A percentile compares a stretch with the other conserved stretches of the same genome.
phyloP scores from a whole-genome alignment of 306 rosid genomes.

The Lathyrus aphaca region DNA sequence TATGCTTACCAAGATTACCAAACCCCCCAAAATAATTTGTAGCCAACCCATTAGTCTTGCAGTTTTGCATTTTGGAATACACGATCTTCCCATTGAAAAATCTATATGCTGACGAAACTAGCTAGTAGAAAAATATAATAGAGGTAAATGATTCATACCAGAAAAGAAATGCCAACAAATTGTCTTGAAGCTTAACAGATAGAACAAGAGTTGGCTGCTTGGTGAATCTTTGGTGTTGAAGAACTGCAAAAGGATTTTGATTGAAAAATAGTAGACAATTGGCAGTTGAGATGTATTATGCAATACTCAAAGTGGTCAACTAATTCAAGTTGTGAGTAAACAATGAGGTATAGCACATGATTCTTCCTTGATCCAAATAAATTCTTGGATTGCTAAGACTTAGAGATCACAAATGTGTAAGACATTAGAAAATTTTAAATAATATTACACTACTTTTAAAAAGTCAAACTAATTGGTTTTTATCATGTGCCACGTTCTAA shows the following conservation, averaged over 20 bases:
- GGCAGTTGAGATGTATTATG: background rate
- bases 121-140: constrained; percentile 22
- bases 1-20: constrained; percentile 67
- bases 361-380: constrained; percentile 24
- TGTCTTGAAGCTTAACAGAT: constrained; percentile 2
- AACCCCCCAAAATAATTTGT: constrained; percentile 70
- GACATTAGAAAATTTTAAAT: too few species aligned
- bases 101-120: too few species aligned
- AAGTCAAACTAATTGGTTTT: too few species aligned
- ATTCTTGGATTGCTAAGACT: background rate
- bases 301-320: constrained; percentile 42
- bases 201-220: background rate
- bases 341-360: constrained; percentile 39
- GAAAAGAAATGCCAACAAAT: constrained; percentile 12
- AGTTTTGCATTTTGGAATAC: constrained; percentile 60
- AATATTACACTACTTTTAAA: too few species aligned
- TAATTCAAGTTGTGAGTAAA: constrained; percentile 32
- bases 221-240: constrained; percentile 20
- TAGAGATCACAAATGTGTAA: too few species aligned
- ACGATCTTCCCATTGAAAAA: constrained; percentile 50
- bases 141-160: constrained; percentile 35
- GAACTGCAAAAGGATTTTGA: constrained; percentile 9
- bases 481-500: too few species aligned
- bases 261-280: constrained; percentile 15
- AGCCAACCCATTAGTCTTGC: constrained; percentile 62